Base-by-base conservation (phyloP, 495 filamentous ascomycete species). In the Lentithecium fluviatile region DNA sequence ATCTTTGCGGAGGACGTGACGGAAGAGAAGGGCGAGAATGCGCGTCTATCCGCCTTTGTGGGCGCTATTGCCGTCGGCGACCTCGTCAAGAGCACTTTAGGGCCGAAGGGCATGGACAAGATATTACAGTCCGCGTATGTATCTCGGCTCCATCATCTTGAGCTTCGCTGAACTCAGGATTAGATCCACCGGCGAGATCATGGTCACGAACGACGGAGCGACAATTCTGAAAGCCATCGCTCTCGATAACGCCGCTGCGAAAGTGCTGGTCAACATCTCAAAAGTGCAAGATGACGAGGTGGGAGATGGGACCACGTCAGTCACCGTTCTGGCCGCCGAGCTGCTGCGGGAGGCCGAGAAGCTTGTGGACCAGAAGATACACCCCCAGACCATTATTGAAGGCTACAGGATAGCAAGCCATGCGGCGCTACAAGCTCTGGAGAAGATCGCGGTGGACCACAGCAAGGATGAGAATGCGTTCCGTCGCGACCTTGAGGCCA, bases 201-300 rank as follows among this genome's bases (percentile, higher is more conserved):
- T 96, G 82, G 94, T 97, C 57, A 98, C 94, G 38, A 98, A 98
- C 74, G 94, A 98, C 77, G 94, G 94, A 66, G 94, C 94, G 54
- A 98, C 94, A 0, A 98, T 98, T 65, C 82, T 98, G 58, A 98
- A 98, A 74, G 87, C 93, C 13, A 98, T 98, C 76, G 95, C 94
- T n/a, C 85, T 98, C 68, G 94, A 98, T 73, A 98, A 98, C 74
- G 94, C 94, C 20, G 94, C 94, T 0, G 94, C 94, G 21, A 98
- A 98, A 77, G 89, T 93, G 2, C 83, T 98, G 45, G 94, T 98
- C 65, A 98, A 98, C 74, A 97, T 98, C 71, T 97, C 94, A 50
- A 98, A 98, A 78, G 94, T 98, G 2, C 94, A 98, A 73, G 94
- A 98, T 70, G 94, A 98, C 72, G 95, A 97, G 71, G 94, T 97